phyloP scores from a whole-genome alignment of 768 basidiomycete genomes.

The Rubroboletus satanas region DNA sequence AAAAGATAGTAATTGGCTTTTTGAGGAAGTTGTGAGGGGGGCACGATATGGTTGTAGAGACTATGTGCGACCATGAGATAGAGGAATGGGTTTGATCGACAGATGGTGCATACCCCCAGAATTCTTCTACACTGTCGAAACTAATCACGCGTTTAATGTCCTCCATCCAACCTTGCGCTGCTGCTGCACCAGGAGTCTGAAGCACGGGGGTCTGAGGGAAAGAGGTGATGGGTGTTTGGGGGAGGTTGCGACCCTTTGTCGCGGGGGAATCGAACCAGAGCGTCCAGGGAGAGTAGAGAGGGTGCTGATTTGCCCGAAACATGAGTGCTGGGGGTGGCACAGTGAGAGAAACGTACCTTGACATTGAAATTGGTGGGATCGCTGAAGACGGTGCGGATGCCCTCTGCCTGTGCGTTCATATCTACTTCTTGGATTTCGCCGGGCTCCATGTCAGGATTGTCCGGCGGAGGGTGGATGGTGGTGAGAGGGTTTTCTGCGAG shows the following conservation, averaged over 20 bases:
- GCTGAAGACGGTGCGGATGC: constrained; percentile 88
- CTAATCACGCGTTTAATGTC: constrained; percentile 95
- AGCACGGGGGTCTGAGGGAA: constrained; percentile 72
- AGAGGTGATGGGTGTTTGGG: constrained; percentile 76
- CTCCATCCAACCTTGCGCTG: constrained; percentile 96
- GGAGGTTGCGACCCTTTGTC: constrained; percentile 85
- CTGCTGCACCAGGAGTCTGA: constrained; percentile 66
- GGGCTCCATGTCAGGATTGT: constrained; percentile 53
- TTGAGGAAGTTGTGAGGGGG: constrained; percentile 86
- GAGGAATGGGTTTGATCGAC: background rate
- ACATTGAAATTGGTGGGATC: constrained; percentile 93
- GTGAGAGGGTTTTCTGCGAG: constrained; percentile 50
- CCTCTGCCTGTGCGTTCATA: constrained; percentile 79
- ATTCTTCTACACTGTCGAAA: constrained; percentile 97
- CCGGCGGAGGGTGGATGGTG: constrained; percentile 8
- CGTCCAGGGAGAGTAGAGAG: constrained; percentile 92
- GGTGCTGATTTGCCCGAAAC: constrained; percentile 55
- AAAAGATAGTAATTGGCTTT: constrained; percentile 99
- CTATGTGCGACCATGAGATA: constrained; percentile 37
- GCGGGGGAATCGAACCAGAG: constrained; percentile 97
- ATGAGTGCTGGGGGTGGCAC: background rate
- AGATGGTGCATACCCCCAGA: constrained; percentile 79
- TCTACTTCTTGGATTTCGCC: constrained; percentile 87
- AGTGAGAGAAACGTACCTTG: constrained; percentile 55
- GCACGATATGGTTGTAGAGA: constrained; percentile 95